phyloP scores from a whole-genome alignment of 1,284 basidiomycete genomes.

The Papiliotrema flavescens region DNA sequence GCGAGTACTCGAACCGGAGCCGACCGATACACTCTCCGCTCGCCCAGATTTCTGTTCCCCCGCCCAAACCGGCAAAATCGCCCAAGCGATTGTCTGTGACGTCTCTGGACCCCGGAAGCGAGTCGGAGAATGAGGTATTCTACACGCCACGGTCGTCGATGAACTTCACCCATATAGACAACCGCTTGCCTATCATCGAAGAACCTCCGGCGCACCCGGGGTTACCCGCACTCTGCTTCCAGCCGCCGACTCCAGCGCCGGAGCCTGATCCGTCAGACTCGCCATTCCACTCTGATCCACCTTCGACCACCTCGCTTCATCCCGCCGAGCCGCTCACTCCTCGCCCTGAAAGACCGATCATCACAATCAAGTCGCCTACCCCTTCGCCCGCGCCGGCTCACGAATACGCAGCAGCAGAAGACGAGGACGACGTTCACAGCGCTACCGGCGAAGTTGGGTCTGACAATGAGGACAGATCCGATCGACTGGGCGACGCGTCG shows the following conservation, averaged over 20 bases:
- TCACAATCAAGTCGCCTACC: neutral
- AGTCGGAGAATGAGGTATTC: constrained; percentile 13
- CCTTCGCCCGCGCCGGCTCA: neutral
- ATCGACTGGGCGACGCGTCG: constrained; percentile 2
- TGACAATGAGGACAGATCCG: constrained; percentile 19
- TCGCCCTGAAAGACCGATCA: neutral
- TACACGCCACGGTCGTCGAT: constrained; percentile 24
- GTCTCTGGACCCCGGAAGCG: neutral
- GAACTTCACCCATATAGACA: neutral
- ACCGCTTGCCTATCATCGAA: constrained; percentile 1
- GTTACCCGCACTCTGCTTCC: constrained; percentile 11
- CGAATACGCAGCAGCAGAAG: neutral
- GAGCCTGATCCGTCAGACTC: constrained; percentile 20
- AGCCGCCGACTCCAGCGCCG: constrained; percentile 37
- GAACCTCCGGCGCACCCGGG: neutral
- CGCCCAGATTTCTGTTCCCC: too few species aligned
- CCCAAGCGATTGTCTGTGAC: neutral
- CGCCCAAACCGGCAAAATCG: constrained; percentile 1
- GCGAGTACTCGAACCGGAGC: constrained; percentile 2
- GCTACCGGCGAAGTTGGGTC: constrained; percentile 26
- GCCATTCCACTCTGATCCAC: constrained; percentile 24
- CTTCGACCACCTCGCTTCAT: constrained; percentile 6
- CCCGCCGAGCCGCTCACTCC: neutral
- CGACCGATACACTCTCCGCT: too few species aligned
- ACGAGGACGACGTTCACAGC: constrained; percentile 22